Conservation (phyloP, 495 filamentous ascomycete species). For the Massariosphaeria phaeospora region DNA sequence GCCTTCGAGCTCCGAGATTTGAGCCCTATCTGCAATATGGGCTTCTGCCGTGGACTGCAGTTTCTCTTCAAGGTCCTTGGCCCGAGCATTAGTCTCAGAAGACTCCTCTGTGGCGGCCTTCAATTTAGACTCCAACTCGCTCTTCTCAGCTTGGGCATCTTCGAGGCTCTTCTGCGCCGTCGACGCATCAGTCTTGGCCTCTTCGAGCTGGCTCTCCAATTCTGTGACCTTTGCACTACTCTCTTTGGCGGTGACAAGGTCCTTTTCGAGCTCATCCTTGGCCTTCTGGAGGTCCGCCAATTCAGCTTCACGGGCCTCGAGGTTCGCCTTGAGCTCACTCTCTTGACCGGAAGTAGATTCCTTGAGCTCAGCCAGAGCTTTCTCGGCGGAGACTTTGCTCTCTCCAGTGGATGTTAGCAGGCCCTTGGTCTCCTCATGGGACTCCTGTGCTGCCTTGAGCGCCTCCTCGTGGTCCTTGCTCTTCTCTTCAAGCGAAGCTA, state of each 20-base stretch:
- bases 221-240: constrained; percentile 1
- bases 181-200: constrained; percentile 3
- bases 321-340: neutral
- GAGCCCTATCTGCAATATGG: too few species aligned
- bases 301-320: neutral
- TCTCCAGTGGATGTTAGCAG: neutral
- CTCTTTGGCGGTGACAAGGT: constrained; percentile 5
- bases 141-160: constrained; percentile 8
- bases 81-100: neutral
- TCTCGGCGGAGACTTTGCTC: neutral
- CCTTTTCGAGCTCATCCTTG: constrained; percentile 14
- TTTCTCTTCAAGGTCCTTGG: neutral
- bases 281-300: neutral
- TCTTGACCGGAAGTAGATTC: constrained; percentile 4
- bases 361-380: constrained; percentile 7
- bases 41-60: too few species aligned
- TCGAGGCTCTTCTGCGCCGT: constrained; percentile 4
- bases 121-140: neutral
- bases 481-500: too few species aligned
- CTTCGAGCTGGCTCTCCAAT: neutral
- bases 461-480: too few species aligned
- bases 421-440: constrained; percentile 4
- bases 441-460: neutral
- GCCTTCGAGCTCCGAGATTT: too few species aligned
- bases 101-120: neutral